Evolutionary conservation across 306 rosid species (phyloP), one percentile per base, ranked within the genome.

Genomic region (Astragalus membranaceus): DNA sequence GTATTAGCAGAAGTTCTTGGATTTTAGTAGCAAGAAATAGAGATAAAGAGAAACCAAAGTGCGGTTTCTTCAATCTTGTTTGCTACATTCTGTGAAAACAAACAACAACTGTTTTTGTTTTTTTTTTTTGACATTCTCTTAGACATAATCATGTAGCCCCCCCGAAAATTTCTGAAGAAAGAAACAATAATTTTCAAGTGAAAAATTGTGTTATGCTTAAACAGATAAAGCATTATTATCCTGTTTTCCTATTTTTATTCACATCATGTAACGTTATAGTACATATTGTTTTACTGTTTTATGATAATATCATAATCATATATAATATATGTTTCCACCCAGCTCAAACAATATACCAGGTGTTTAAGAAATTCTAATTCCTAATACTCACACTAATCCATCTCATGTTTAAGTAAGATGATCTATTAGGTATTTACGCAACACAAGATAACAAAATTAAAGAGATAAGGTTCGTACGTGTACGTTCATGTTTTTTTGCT

Each of bases 401-500:
- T 20, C 23, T 20, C 23, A 20, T 20, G 23, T 20, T 20, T 20
- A 20, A 0, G 23, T 20, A 20, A 20, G 23, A 20, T 20, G 23
- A 20, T 20, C 23, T 20, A 20, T 20, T 20, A 20, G 23, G 23
- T 20, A 20, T 20, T 20, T 20, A 20, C 23, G 23, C 23, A 20
- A 20, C 23, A 2, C 23, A 20, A 20, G 23, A 20, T 20, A 2
- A 20, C 23, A 20, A 20, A 20, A 20, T 20, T 2, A 20, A 33
- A 52, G 57, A 67, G 81, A 84, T 76, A 76, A 86, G 88, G 80
- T 59, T 16, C 36, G 32, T 51, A 29, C 29, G 59, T 9, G 41
- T 53, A 35, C 23, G n/a, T 58, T 32, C 54, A 60, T 52, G 67
- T 26, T 20, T 51, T 64, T 77, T 7, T 57, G 23, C 60, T 7